phyloP scores from a whole-genome alignment of 495 filamentous ascomycete genomes.

The Penicillium egyptiacum region DNA sequence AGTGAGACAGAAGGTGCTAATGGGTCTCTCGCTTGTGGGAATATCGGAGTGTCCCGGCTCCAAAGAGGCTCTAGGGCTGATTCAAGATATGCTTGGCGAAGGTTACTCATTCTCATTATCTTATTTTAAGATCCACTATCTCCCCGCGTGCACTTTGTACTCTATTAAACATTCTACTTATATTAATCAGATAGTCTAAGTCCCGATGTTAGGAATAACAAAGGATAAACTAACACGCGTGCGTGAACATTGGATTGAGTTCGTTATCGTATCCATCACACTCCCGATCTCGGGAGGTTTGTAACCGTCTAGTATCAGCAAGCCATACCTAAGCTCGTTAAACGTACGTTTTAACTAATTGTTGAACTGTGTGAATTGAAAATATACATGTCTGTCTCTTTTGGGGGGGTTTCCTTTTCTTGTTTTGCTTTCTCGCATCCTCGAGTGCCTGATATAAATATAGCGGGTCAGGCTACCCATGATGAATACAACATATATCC shows the following conservation, averaged over 20 bases:
- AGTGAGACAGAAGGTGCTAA: neutral
- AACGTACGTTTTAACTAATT: neutral
- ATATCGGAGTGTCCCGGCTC: constrained; percentile 2
- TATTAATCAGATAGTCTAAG: too few species aligned
- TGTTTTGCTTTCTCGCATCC: neutral
- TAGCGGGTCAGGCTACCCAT: neutral
- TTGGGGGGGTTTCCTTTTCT: neutral
- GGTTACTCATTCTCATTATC: constrained; percentile 11
- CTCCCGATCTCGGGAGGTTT: neutral
- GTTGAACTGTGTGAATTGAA: neutral
- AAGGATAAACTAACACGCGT: too few species aligned
- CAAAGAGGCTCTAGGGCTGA: neutral
- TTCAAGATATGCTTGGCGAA: neutral
- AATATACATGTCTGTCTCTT: neutral
- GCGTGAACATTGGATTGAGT: neutral
- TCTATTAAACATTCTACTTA: neutral
- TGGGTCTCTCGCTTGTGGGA: neutral
- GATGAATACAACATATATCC: neutral
- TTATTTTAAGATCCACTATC: constrained; percentile 7
- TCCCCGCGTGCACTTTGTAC: neutral
- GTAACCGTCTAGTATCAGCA: neutral
- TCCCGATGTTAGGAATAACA: too few species aligned
- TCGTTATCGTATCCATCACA: neutral
- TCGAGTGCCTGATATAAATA: neutral
- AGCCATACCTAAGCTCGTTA: neutral